Percentiles rank a stretch among this genome's conserved stretches.
These are phyloP conservation scores for Candida nemodendra DNA, from an alignment of 805 yeast species.

Conservation along the genomic window DNA sequence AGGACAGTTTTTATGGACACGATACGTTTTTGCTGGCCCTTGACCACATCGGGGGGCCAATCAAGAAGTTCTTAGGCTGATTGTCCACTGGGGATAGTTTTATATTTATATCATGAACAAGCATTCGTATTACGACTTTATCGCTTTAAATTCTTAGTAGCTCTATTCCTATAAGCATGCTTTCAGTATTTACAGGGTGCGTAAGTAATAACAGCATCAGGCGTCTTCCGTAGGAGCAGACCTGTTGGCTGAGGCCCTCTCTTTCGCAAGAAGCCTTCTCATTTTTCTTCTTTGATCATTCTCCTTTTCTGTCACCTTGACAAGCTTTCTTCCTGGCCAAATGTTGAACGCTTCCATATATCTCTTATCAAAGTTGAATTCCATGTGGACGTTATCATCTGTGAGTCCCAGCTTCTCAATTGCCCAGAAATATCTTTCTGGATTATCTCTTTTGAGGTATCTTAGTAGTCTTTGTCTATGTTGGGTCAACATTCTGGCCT, in stretches of 20 bases:
- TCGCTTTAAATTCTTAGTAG: too few relatives aligned
- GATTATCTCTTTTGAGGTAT: constrained; percentile 77
- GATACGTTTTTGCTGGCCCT: constrained; percentile 84
- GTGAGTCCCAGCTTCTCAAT: constrained; percentile 84
- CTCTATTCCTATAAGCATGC: too few relatives aligned
- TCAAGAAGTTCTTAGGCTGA: constrained; percentile 55
- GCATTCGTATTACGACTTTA: too few relatives aligned
- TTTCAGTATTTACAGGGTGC: background rate
- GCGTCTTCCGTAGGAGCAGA: background rate
- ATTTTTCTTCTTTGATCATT: constrained; percentile 46
- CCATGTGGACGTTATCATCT: constrained; percentile 73
- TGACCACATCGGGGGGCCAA: constrained; percentile 77
- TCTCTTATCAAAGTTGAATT: constrained; percentile 76
- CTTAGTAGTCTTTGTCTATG: constrained; percentile 80
- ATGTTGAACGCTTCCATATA: constrained; percentile 77
- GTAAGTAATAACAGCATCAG: background rate
- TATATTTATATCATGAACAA: too few relatives aligned
- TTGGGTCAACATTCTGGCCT: constrained; percentile 80
- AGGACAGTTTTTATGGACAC: constrained; percentile 82
- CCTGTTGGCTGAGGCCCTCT: background rate
- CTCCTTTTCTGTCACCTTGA: constrained; percentile 53
- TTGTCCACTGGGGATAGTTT: background rate
- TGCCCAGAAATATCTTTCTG: constrained; percentile 81
- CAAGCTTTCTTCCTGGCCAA: constrained; percentile 71
- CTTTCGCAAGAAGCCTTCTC: constrained; percentile 32